phyloP scores from a whole-genome alignment of 768 basidiomycete species.

The Gloeostereum incarnatum region DNA sequence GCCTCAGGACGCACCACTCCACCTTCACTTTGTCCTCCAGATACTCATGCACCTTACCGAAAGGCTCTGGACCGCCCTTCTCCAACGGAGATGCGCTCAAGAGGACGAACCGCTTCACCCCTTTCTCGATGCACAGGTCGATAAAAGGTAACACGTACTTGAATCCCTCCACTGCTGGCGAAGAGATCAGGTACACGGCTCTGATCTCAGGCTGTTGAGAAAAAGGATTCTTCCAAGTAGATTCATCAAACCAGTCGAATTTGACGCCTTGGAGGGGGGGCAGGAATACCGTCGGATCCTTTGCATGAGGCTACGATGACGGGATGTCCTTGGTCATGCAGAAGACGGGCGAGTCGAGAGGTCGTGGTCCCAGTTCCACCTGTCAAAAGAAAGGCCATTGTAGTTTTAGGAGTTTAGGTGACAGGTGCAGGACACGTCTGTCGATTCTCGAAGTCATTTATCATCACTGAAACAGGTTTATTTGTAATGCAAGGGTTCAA shows the following conservation, averaged over 20 bases:
- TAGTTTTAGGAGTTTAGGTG: too few relatives aligned
- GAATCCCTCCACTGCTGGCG: conserved; percentile 11
- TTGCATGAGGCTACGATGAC: conserved; percentile 20
- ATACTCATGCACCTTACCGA: conserved; percentile 25
- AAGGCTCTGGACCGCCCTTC: conserved; percentile 11
- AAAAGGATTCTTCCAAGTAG: conserved; percentile 23
- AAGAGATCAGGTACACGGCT: conserved; percentile 21
- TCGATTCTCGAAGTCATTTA: too few relatives aligned
- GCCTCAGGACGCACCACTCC: conserved; percentile 24
- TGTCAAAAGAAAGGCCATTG: conserved; percentile 21
- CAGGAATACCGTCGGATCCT: conserved; percentile 11
- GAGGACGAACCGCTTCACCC: conserved; percentile 24
- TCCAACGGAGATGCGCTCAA: conserved; percentile 16
- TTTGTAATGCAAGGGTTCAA: too few relatives aligned
- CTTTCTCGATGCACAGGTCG: conserved; percentile 19
- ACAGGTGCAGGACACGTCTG: too few relatives aligned
- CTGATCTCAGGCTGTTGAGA: conserved; percentile 15
- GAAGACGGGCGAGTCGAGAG: conserved; percentile 15
- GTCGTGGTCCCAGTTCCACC: conserved; percentile 27
- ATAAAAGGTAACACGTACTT: conserved; percentile 17
- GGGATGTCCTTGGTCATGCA: conserved; percentile 15
- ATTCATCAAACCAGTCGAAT: conserved; percentile 26
- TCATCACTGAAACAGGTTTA: too few relatives aligned
- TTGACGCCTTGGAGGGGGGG: conserved; percentile 17
- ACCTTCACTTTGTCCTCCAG: conserved; percentile 19